phyloP scores from a whole-genome alignment of 169 alveolate species.

The Plasmodium coatneyi region DNA sequence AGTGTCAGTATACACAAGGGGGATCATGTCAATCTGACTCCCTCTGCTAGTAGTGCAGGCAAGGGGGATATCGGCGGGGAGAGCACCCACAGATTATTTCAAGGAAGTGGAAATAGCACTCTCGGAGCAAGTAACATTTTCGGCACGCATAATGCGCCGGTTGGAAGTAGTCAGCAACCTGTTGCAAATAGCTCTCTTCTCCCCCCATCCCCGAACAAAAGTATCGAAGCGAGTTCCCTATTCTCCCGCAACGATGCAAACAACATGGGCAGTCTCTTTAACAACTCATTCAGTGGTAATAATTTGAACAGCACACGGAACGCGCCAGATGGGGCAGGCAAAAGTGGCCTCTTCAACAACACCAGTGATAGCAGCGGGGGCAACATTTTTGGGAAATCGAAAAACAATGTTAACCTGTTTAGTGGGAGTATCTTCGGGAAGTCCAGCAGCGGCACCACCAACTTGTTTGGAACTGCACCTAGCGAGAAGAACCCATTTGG shows the following conservation, averaged over 20 bases:
- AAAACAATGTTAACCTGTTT: not conserved
- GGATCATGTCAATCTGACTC: not conserved
- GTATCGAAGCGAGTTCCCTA: not conserved
- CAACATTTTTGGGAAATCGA: not conserved
- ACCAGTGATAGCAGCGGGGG: not conserved
- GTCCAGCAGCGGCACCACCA: not conserved
- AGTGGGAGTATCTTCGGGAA: not conserved
- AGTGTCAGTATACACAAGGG: not conserved
- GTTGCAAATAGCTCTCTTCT: not conserved
- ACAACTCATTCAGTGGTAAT: not conserved
- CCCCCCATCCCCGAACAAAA: not conserved
- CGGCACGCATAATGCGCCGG: not conserved
- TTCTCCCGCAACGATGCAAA: not conserved
- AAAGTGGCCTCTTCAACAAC: constrained; percentile 3
- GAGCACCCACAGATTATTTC: not conserved
- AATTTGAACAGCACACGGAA: not conserved
- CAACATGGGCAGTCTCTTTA: not conserved
- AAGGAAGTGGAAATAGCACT: not conserved
- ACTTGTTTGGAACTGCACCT: not conserved
- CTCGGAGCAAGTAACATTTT: not conserved
- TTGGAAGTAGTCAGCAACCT: not conserved
- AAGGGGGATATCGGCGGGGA: not conserved
- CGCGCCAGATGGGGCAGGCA: not conserved
- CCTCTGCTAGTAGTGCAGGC: not conserved
- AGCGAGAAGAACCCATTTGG: not conserved